Evolutionary conservation across 768 basidiomycete genomes (phyloP).

Genomic region (Clitopilus hobsonii): DNA sequence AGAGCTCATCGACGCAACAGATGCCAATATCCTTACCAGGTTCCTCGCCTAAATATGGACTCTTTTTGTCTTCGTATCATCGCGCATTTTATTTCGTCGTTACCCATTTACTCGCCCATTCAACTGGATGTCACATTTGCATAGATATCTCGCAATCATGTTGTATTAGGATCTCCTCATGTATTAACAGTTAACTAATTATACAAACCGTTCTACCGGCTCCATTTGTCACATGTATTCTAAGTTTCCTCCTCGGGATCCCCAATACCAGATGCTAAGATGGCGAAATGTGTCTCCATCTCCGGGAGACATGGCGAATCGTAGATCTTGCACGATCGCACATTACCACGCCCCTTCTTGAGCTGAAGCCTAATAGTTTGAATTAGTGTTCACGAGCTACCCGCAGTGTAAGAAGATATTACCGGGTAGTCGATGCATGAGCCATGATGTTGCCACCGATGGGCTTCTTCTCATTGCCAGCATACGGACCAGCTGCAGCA

Average conservation of each 20-base stretch:
- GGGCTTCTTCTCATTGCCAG: constrained; percentile 93
- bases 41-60: constrained; percentile 54
- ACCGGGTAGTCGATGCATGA: constrained; percentile 97
- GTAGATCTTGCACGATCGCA: constrained; percentile 93
- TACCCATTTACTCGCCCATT: constrained; percentile 28
- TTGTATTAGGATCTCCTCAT: constrained; percentile 15
- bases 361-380: constrained; percentile 65
- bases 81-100: constrained; percentile 13
- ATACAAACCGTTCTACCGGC: constrained; percentile 5
- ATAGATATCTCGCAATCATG: constrained; percentile 16
- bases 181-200: constrained; percentile 15
- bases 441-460: constrained; percentile 99
- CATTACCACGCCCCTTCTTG: constrained; percentile 88
- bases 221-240: constrained; percentile 1
- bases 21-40: constrained; percentile 86
- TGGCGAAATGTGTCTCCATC: constrained; percentile 93
- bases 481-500: constrained; percentile 84
- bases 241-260: constrained; percentile 88
- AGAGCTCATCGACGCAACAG: constrained; percentile 72
- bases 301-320: constrained; percentile 98
- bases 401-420: constrained; percentile 12
- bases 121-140: constrained; percentile 37
- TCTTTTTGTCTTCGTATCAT: constrained; percentile 14
- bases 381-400: constrained; percentile 1
- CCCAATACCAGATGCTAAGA: constrained; percentile 85